Evolutionary conservation across 768 basidiomycete species (phyloP).

Genomic region (Cystoderma amianthinum): DNA sequence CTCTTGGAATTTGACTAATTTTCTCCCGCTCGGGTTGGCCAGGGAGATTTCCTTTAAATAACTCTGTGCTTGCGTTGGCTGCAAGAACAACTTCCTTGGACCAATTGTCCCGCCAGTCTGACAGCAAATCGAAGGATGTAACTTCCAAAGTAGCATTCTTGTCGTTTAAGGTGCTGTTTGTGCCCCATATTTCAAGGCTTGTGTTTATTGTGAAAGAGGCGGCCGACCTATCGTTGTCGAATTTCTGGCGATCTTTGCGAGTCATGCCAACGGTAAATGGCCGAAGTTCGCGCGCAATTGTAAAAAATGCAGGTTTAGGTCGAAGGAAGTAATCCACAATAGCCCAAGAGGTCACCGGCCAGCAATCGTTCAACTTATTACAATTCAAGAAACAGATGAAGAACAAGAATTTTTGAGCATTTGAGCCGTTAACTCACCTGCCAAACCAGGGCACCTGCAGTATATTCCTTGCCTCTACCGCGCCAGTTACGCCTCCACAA

Average conservation of each 20-base stretch:
- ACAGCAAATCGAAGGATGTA: constrained; percentile 54
- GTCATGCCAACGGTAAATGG: constrained; percentile 81
- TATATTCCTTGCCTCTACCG: constrained; percentile 81
- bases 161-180: constrained; percentile 63
- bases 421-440: constrained; percentile 46
- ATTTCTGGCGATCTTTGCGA: constrained; percentile 64
- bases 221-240: constrained; percentile 52
- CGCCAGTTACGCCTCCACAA: constrained; percentile 91
- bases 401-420: not conserved
- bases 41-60: constrained; percentile 65
- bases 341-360: constrained; percentile 92
- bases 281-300: constrained; percentile 79
- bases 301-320: constrained; percentile 87
- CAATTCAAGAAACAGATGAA: not conserved
- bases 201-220: constrained; percentile 63
- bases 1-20: constrained; percentile 54
- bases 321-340: constrained; percentile 91
- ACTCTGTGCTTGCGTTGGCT: constrained; percentile 77
- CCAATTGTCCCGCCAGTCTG: constrained; percentile 52
- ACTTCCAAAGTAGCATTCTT: constrained; percentile 61
- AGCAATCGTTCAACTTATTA: constrained; percentile 78
- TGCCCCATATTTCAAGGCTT: constrained; percentile 79
- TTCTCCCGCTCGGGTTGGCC: constrained; percentile 70
- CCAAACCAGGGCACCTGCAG: constrained; percentile 92
- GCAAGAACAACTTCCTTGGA: constrained; percentile 45